Conservation (phyloP, 1,139 yeast species). For the Nadsonia starkeyi-henricii region DNA sequence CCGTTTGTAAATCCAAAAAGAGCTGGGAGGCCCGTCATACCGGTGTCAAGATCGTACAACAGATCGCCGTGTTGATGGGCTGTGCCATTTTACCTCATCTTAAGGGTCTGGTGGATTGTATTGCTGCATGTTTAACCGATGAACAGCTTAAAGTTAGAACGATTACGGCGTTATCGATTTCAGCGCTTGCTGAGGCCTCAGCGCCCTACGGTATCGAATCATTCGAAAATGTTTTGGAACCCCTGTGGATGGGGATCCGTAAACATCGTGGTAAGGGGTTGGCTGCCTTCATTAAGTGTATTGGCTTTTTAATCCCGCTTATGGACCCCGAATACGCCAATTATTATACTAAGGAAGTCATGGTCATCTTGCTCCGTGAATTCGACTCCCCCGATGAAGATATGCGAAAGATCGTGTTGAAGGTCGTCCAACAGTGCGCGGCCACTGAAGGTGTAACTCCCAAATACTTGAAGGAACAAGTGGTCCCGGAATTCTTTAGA, state of each 20-base stretch:
- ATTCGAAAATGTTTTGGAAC: constrained; percentile 58
- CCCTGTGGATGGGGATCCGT: constrained; percentile 68
- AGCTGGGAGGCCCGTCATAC: constrained; percentile 83
- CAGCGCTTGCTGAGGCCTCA: constrained; percentile 74
- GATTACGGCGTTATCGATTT: constrained; percentile 55
- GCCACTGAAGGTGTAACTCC: constrained; percentile 39
- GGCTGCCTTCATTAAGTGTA: constrained; percentile 63
- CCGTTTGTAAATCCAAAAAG: constrained; percentile 67
- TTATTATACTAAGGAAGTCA: constrained; percentile 63
- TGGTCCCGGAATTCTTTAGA: constrained; percentile 51
- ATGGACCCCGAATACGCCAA: constrained; percentile 78
- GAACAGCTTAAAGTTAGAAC: constrained; percentile 55
- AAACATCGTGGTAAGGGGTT: constrained; percentile 66
- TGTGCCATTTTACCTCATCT: constrained; percentile 68
- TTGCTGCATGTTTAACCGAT: constrained; percentile 51
- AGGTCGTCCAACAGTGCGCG: constrained; percentile 45
- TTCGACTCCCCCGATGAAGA: constrained; percentile 80
- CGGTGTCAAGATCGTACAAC: constrained; percentile 68
- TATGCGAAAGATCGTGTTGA: constrained; percentile 62
- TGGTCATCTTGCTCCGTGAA: constrained; percentile 55
- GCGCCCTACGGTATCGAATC: constrained; percentile 86
- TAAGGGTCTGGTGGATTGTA: constrained; percentile 46
- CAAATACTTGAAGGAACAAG: constrained; percentile 32
- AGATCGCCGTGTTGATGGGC: constrained; percentile 56
- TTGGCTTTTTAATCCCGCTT: constrained; percentile 70